A percentile compares a stretch with the other conserved stretches of the same genome.
Evolutionary conservation across 805 yeast genomes (phyloP).

Genomic region (Candida succiphila): DNA sequence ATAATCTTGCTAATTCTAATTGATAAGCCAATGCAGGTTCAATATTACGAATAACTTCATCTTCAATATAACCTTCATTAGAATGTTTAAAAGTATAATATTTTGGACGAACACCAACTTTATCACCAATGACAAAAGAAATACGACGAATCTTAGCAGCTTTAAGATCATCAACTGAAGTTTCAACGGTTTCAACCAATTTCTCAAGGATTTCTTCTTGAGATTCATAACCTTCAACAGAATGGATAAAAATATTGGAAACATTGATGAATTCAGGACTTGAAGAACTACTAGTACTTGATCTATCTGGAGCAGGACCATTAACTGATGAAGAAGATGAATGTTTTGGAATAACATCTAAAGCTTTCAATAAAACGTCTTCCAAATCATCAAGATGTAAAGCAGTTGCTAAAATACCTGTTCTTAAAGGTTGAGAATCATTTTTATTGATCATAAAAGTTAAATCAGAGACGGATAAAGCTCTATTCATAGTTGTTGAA

Average conservation of each 20-base stretch:
- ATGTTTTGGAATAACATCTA: slow-evolving; percentile 55
- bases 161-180: slow-evolving; percentile 58
- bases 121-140: slow-evolving; percentile 80
- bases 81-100: slow-evolving; percentile 77
- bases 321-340: slow-evolving; percentile 22
- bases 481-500: slow-evolving; percentile 60
- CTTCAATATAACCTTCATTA: slow-evolving; percentile 78
- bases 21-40: slow-evolving; percentile 99
- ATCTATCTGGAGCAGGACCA: slow-evolving; percentile 42
- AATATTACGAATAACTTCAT: slow-evolving; percentile 90
- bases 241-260: slow-evolving; percentile 68
- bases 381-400: slow-evolving; percentile 85
- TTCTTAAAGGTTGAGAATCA: slow-evolving; percentile 64
- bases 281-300: slow-evolving; percentile 10
- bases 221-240: slow-evolving; percentile 60
- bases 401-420: slow-evolving; percentile 77
- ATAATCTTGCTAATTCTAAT: slow-evolving; percentile 86
- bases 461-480: slow-evolving; percentile 88
- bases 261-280: slow-evolving; percentile 53
- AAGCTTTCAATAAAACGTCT: slow-evolving; percentile 65
- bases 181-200: slow-evolving; percentile 55
- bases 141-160: slow-evolving; percentile 81
- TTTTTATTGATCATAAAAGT: slow-evolving; percentile 68
- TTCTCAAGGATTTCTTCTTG: slow-evolving; percentile 61
- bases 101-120: slow-evolving; percentile 83